Conservation (phyloP, 768 basidiomycete species). For the Harrya chromipes region DNA sequence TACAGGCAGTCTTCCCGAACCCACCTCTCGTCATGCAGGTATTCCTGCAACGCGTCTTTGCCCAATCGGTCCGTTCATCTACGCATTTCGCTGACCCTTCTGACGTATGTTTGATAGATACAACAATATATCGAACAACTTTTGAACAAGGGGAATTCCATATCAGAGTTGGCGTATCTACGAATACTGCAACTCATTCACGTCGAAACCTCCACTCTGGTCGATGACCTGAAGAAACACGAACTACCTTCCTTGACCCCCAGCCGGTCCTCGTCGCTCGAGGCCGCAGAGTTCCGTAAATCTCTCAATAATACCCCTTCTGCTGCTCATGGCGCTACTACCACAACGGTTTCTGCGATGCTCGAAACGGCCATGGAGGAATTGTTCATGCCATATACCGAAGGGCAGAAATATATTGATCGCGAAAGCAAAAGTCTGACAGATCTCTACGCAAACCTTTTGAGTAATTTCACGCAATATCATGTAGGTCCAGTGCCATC, state of each 20-base stretch:
- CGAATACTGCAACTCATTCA: slow-evolving; percentile 90
- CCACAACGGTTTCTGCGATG: slow-evolving; percentile 67
- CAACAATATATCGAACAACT: slow-evolving; percentile 95
- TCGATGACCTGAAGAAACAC: slow-evolving; percentile 90
- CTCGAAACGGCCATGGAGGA: slow-evolving; percentile 97
- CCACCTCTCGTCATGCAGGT: slow-evolving; percentile 97
- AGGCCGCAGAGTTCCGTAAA: slow-evolving; percentile 57
- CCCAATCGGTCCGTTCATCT: slow-evolving; percentile 73
- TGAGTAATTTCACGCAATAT: slow-evolving; percentile 78
- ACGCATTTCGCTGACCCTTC: not conserved
- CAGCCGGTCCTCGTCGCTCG: slow-evolving; percentile 55
- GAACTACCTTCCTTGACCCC: slow-evolving; percentile 72
- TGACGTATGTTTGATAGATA: slow-evolving; percentile 52
- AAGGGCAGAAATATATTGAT: slow-evolving; percentile 89
- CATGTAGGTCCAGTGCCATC: slow-evolving; percentile 53
- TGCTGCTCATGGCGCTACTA: slow-evolving; percentile 40
- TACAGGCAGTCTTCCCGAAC: slow-evolving; percentile 97
- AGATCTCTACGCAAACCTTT: slow-evolving; percentile 69
- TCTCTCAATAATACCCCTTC: slow-evolving; percentile 44
- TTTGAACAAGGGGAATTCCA: slow-evolving; percentile 64
- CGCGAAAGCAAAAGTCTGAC: slow-evolving; percentile 82
- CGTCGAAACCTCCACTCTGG: slow-evolving; percentile 66
- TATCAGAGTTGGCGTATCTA: slow-evolving; percentile 88
- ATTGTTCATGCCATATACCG: slow-evolving; percentile 90
- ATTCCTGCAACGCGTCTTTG: slow-evolving; percentile 95